Conservation (phyloP, 345 rosid genomes). For the Euclidium syriacum region DNA sequence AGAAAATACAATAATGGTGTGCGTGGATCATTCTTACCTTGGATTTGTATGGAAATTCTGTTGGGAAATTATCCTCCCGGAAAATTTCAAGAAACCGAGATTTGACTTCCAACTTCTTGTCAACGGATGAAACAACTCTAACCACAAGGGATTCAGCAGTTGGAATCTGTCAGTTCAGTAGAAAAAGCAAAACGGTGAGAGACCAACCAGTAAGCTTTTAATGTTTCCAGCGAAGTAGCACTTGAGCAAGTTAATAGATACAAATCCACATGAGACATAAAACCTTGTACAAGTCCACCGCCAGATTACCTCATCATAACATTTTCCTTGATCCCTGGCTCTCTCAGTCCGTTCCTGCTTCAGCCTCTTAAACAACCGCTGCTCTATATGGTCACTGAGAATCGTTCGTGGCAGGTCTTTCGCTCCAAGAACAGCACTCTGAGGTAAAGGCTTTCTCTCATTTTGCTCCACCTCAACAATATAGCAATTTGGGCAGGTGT, state of each 20-base stretch:
- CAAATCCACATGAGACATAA: slow-evolving; percentile 2
- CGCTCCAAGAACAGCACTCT: slow-evolving; percentile 97
- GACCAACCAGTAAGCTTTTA: slow-evolving; percentile 1
- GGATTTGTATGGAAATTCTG: slow-evolving; percentile 90
- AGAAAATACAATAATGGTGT: background rate
- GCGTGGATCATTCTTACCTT: slow-evolving; percentile 47
- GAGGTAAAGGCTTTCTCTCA: slow-evolving; percentile 89
- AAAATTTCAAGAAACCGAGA: slow-evolving; percentile 92
- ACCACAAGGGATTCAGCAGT: slow-evolving; percentile 94
- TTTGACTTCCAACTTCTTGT: slow-evolving; percentile 97
- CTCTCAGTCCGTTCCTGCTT: slow-evolving; percentile 80
- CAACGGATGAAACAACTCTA: slow-evolving; percentile 98
- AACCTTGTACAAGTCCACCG: slow-evolving; percentile 4
- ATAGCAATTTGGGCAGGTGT: slow-evolving; percentile 98
- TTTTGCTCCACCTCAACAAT: slow-evolving; percentile 81
- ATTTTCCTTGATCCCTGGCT: slow-evolving; percentile 70
- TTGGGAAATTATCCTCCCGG: slow-evolving; percentile 80
- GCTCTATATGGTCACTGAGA: slow-evolving; percentile 96
- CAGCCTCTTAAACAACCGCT: slow-evolving; percentile 64
- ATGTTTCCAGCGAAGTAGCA: slow-evolving; percentile 5
- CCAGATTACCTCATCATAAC: slow-evolving; percentile 77
- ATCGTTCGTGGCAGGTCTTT: slow-evolving; percentile 92
- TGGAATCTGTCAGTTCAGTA: slow-evolving; percentile 54
- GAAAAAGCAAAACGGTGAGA: background rate
- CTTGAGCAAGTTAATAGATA: background rate